Percentiles rank a stretch among this genome's conserved stretches.
Conservation (phyloP, 352 stramenopile genomes). For the Peronospora farinosa region DNA sequence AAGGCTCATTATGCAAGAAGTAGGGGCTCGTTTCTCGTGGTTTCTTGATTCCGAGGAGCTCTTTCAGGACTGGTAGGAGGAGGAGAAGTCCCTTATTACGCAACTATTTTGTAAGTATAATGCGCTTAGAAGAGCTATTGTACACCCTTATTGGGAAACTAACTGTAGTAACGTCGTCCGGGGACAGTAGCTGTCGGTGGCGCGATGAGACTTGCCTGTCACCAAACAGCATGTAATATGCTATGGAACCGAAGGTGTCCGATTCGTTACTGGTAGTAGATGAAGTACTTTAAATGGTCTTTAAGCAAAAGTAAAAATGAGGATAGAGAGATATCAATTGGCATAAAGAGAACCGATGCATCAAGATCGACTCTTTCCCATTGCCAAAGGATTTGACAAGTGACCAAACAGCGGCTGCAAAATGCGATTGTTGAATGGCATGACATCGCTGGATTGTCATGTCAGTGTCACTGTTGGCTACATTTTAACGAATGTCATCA, state of each 20-base stretch:
- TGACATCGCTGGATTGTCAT: background rate
- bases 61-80: constrained; percentile 30
- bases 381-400: constrained; percentile 21
- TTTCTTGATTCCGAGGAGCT: constrained; percentile 29
- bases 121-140: background rate
- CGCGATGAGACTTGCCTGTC: constrained; percentile 1
- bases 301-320: constrained; percentile 8
- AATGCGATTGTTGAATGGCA: constrained; percentile 32
- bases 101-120: background rate
- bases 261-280: too few relatives aligned
- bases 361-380: background rate
- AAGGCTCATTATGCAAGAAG: constrained; percentile 56
- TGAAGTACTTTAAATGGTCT: too few relatives aligned
- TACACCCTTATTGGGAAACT: constrained; percentile 16
- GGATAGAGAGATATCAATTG: background rate
- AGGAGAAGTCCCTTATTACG: constrained; percentile 13
- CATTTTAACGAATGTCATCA: too few relatives aligned
- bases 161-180: background rate
- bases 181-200: constrained; percentile 13
- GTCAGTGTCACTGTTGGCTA: too few relatives aligned
- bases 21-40: constrained; percentile 16
- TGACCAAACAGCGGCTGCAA: constrained; percentile 6
- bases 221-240: constrained; percentile 7
- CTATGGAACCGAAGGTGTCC: too few relatives aligned
- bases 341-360: background rate